Conservation (phyloP, 2,329 filamentous ascomycete species). For the Talaromyces sp. region DNA sequence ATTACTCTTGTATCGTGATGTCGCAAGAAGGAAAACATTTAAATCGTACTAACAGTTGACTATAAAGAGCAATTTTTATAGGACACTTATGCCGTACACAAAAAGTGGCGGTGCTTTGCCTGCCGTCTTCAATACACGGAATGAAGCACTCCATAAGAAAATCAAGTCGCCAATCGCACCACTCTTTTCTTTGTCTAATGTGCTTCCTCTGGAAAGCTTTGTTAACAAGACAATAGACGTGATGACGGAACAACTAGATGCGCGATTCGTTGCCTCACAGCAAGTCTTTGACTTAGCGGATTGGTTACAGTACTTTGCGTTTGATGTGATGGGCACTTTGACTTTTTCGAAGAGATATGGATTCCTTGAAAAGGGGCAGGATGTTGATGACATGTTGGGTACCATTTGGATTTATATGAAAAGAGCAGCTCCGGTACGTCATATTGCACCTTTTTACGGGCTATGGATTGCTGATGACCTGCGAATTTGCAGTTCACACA, state of each 20-base stretch:
- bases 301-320: conserved; percentile 32
- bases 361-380: conserved; percentile 25
- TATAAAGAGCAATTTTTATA: conserved; percentile 26
- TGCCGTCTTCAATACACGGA: conserved; percentile 28
- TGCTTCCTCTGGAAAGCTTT: background rate
- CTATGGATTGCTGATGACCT: background rate
- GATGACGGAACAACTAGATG: background rate
- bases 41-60: background rate
- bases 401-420: conserved; percentile 22
- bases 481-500: conserved; percentile 21
- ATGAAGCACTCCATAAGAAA: conserved; percentile 29
- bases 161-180: background rate
- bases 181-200: background rate
- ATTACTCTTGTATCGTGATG: background rate
- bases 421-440: conserved; percentile 20
- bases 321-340: conserved; percentile 30
- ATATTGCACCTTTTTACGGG: background rate
- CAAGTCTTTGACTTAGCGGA: conserved; percentile 20
- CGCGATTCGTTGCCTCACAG: background rate
- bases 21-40: background rate
- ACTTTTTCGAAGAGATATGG: conserved; percentile 28
- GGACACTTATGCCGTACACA: conserved; percentile 12
- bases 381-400: conserved; percentile 24
- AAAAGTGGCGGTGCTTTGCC: conserved; percentile 17
- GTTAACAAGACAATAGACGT: background rate